These are phyloP conservation scores for Aechmea fasciata DNA, from an alignment of 176 grass and related monocot species.

Conservation along the genomic window DNA sequence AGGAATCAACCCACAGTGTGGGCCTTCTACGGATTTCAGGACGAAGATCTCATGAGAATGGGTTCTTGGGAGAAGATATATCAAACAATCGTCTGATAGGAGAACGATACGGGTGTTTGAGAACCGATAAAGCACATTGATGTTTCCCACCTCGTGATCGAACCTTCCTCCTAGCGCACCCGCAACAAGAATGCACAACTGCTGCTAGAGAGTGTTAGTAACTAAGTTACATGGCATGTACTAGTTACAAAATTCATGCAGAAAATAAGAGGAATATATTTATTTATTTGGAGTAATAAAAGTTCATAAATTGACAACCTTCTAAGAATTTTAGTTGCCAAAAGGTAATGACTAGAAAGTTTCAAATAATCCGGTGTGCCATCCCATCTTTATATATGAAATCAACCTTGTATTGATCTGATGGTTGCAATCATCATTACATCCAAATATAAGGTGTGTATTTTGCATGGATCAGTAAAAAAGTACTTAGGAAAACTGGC, in stretches of 20 bases:
- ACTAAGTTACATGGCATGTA: neutral
- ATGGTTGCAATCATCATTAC: too few species aligned
- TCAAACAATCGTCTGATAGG: conserved; percentile 66
- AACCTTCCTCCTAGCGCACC: conserved; percentile 91
- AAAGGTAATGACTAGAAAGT: too few species aligned
- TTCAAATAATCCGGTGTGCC: too few species aligned
- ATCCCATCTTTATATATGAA: too few species aligned
- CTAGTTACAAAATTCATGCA: neutral
- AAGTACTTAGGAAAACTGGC: too few species aligned
- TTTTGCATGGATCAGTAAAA: too few species aligned
- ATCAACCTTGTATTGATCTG: too few species aligned
- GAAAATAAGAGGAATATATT: neutral
- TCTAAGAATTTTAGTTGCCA: too few species aligned
- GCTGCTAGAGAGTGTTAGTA: conserved; percentile 10
- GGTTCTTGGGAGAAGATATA: conserved; percentile 67
- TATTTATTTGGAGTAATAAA: too few species aligned
- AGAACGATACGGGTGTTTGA: conserved; percentile 53
- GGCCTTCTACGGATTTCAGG: conserved; percentile 43
- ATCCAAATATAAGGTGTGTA: too few species aligned
- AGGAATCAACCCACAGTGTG: conserved; percentile 84
- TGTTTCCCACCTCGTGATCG: conserved; percentile 91
- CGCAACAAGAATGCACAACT: conserved; percentile 73
- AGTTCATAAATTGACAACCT: too few species aligned
- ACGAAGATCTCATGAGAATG: conserved; percentile 57
- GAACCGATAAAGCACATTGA: conserved; percentile 73